phyloP scores from a whole-genome alignment of 2,329 filamentous ascomycete genomes.

The Aspergillus ochraceus region DNA sequence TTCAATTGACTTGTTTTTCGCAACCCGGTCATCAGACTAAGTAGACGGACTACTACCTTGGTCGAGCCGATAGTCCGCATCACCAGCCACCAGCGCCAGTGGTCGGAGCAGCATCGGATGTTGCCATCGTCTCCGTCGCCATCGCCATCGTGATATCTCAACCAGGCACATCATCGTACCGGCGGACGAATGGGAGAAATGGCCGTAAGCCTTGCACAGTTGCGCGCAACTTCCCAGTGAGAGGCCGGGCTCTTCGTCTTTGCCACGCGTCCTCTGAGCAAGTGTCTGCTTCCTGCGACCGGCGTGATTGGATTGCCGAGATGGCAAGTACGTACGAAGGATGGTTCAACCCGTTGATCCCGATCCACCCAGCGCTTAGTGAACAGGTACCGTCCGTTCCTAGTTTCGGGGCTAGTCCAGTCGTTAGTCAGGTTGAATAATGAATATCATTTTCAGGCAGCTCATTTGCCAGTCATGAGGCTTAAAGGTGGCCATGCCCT shows the following conservation, averaged over 20 bases:
- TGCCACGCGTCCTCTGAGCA: not conserved
- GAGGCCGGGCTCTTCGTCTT: not conserved
- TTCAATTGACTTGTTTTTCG: not conserved
- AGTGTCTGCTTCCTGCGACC: not conserved
- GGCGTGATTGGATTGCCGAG: not conserved
- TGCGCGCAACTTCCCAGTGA: too few relatives aligned
- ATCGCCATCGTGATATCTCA: not conserved
- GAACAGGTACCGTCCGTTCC: not conserved
- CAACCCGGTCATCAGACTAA: not conserved
- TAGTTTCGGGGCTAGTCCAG: not conserved
- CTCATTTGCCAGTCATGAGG: not conserved
- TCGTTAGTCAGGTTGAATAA: not conserved
- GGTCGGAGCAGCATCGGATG: not conserved
- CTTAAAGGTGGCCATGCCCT: not conserved
- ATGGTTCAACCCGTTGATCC: slow-evolving; percentile 4
- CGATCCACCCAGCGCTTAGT: not conserved
- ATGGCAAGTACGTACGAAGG: not conserved
- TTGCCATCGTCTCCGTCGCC: not conserved
- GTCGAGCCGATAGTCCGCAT: too few relatives aligned
- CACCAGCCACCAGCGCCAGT: too few relatives aligned
- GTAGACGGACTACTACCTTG: too few relatives aligned
- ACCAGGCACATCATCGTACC: not conserved
- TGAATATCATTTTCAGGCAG: not conserved
- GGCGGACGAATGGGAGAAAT: not conserved
- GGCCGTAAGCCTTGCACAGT: not conserved